Base-by-base conservation (phyloP, 2,329 filamentous ascomycete species). In the Alternaria angustiovoidea region DNA sequence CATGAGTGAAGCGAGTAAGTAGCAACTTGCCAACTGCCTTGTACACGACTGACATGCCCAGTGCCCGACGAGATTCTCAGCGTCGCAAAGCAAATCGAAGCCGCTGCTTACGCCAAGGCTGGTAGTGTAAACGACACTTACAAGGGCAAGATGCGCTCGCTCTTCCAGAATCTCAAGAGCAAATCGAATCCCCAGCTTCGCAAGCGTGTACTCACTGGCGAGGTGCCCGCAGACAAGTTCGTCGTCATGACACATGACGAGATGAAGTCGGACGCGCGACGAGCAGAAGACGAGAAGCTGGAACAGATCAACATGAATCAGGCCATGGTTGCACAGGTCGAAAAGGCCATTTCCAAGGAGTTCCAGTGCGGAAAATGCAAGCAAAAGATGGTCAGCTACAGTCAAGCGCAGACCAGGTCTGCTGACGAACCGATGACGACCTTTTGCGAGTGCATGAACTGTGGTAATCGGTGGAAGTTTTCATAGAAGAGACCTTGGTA, bases 251-350 rank as follows among this genome's bases (percentile, higher is more conserved):
- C 88, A 8, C 89, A 92, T 71, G 91, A 97, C 56, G 94, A 98
- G 78, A 87, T 99, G 76, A 96, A 96, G 83, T 95, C 91, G 48
- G 90, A 89, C 51, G 89, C 95, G 79, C 91, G 92, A 80, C 88
- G 89, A 62, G 88, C 88, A 71, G 87, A 90, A 74, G 93, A 97
- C 69, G 83, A 87, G 69, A 88, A 88, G 78, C 85, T 97, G 51
- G 86, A 93, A 76, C 88, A 91, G 80, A 93, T 97, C 81, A 99
- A 99, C 80, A 94, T 98, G 91, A 93, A 93, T 83, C 93, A 94
- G 80, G 93, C 95, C 1, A 96, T 98, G 89, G 94, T 96, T 11
- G 92, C 94, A 58, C 91, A 94, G 84, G 91, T 89, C 18, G 91
- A 97, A 81, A 95, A 93, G 85, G 94, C 91, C 76, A 93, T 97